phyloP scores from a whole-genome alignment of 2,329 filamentous ascomycete genomes.

The Teratosphaeriaceae sp. region DNA sequence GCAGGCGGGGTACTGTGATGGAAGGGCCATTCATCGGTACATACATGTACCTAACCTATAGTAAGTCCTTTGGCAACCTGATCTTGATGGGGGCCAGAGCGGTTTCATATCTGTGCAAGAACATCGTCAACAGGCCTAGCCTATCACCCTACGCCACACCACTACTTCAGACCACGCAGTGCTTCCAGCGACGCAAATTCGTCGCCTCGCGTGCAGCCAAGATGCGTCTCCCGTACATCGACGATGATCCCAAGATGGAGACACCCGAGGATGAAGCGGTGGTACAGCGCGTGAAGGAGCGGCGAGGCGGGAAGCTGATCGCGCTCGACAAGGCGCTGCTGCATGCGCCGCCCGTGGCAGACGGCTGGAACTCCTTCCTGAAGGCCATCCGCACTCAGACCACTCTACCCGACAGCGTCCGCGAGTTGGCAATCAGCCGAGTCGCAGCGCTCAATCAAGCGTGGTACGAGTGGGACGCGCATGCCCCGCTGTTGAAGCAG shows the following conservation, averaged over 20 bases:
- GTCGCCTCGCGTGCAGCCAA: conserved; percentile 12
- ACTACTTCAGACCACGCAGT: background rate
- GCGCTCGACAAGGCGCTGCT: conserved; percentile 49
- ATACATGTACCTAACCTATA: too few species aligned
- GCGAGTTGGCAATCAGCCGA: conserved; percentile 74
- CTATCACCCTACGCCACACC: background rate
- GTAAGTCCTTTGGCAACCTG: too few species aligned
- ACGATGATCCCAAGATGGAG: conserved; percentile 43
- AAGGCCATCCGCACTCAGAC: conserved; percentile 50
- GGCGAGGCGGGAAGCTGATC: conserved; percentile 45
- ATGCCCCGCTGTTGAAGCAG: conserved; percentile 62
- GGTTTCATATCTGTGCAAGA: too few species aligned
- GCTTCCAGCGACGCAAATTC: background rate
- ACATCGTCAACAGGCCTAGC: too few species aligned
- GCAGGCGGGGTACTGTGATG: too few species aligned
- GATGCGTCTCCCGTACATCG: conserved; percentile 51
- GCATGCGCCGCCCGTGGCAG: conserved; percentile 49
- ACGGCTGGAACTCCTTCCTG: conserved; percentile 54
- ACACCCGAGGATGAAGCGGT: conserved; percentile 44
- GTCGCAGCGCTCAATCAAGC: conserved; percentile 75
- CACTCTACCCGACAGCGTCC: conserved; percentile 45
- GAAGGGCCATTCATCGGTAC: too few species aligned
- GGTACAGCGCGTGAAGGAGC: conserved; percentile 44
- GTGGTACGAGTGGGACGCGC: conserved; percentile 80
- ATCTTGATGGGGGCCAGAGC: too few species aligned